phyloP scores from a whole-genome alignment of 371 early-diverging fungal species.

The Mortierella polycephala region DNA sequence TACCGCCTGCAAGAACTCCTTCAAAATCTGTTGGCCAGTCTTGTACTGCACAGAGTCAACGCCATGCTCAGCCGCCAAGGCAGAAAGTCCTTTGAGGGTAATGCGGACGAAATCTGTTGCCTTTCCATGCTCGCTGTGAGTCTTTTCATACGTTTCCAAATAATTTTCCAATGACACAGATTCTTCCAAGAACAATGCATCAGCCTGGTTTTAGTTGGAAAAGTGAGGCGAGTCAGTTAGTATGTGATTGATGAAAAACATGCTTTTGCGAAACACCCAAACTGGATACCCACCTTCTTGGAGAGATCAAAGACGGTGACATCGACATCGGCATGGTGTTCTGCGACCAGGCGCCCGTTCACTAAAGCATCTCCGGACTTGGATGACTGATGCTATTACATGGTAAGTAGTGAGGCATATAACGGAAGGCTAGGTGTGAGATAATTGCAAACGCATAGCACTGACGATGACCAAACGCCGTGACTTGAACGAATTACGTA shows the following conservation, averaged over 20 bases:
- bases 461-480: neutral
- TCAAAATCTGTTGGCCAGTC: slow-evolving; percentile 38
- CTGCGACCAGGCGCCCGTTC: slow-evolving; percentile 42
- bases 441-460: neutral
- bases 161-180: slow-evolving; percentile 43
- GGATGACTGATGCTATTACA: slow-evolving; percentile 39
- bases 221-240: neutral
- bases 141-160: slow-evolving; percentile 35
- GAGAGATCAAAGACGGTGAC: slow-evolving; percentile 45
- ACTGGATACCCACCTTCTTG: slow-evolving; percentile 20
- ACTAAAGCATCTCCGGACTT: slow-evolving; percentile 47
- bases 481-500: slow-evolving; percentile 1
- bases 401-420: neutral
- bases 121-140: slow-evolving; percentile 15
- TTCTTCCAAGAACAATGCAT: slow-evolving; percentile 51
- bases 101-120: slow-evolving; percentile 42
- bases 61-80: slow-evolving; percentile 45
- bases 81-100: slow-evolving; percentile 40
- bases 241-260: neutral
- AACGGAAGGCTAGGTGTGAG: slow-evolving; percentile 10
- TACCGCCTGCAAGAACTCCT: slow-evolving; percentile 45
- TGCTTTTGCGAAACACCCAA: neutral
- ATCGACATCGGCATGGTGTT: slow-evolving; percentile 41
- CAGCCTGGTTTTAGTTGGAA: slow-evolving; percentile 21
- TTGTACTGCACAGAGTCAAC: slow-evolving; percentile 46